Evolutionary conservation across 352 stramenopile genomes (phyloP), one percentile per base, ranked within the genome.

Genomic region (Phytophthora constricta): DNA sequence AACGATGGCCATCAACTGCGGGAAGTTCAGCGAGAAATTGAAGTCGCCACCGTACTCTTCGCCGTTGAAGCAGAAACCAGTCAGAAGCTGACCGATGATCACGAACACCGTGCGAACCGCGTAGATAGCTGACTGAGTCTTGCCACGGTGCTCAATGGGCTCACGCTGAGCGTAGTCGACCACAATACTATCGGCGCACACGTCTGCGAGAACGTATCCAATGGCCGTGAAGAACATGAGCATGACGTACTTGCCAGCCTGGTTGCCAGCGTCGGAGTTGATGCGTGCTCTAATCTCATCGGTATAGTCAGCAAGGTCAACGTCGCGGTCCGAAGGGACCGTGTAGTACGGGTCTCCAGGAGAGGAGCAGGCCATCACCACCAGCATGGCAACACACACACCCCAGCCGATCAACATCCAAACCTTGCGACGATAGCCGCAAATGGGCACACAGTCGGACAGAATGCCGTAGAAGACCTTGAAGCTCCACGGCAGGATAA

Each of bases 401-500:
- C 28, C 45, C 68, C 70, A 80, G 25, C 84, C 84, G 41, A 87
- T 65, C 3, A 64, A 16, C 56, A 64, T 64, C n/a, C 37, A 64
- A 10, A 45, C 45, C 16, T 26, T 26, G 26, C 56, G 56, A 19
- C 56, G 56, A 20, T 56, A 56, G 20, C 56, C 56, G 11, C 31
- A 57, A 13, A 92, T 84, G n/a, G 84, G 86, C 45, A 89, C 75
- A 60, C 82, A 92, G 67, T 92, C 86, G 23, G 71, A 64, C 27
- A 64, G 28, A 4, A 54, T 26, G 25, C 56, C 56, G 45, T 64
- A 64, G 45, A 64, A 65, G n/a, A 85, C 74, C 63, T 92, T 92
- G 61, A 89, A 89, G 13, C 56, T 76, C 80, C 81, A 92, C 19
- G 77, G 79, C 5, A 90, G 58, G 37, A 73, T 73, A 8, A 89